Conservation (phyloP, 139 green algal species). For the Volvox reticuliferus region DNA sequence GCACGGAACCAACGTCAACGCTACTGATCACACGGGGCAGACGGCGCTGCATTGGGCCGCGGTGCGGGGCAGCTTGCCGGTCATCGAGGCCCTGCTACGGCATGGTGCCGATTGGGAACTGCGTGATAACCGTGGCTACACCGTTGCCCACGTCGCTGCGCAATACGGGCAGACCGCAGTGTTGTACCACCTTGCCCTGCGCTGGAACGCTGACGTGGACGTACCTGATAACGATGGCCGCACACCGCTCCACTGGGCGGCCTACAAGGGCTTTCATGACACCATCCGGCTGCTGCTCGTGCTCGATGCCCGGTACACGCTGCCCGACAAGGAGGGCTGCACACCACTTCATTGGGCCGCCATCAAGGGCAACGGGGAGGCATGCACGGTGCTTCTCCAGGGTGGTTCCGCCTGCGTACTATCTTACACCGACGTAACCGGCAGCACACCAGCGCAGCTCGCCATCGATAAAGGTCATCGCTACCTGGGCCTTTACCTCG, state of each 20-base stretch:
- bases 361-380: constrained; percentile 93
- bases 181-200: constrained; percentile 90
- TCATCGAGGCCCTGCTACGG: constrained; percentile 84
- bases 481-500: constrained; percentile 80
- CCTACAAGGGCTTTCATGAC: constrained; percentile 94
- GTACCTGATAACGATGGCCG: constrained; percentile 79
- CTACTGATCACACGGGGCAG: constrained; percentile 83
- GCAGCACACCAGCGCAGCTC: constrained; percentile 89
- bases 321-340: constrained; percentile 92
- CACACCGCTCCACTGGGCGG: constrained; percentile 90
- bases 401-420: constrained; percentile 76
- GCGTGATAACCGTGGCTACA: constrained; percentile 85
- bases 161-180: constrained; percentile 97
- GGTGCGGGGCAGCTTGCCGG: constrained; percentile 82
- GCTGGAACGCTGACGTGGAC: constrained; percentile 90
- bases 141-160: constrained; percentile 86
- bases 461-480: constrained; percentile 94
- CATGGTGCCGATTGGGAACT: constrained; percentile 65
- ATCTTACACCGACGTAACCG: constrained; percentile 81
- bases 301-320: constrained; percentile 73
- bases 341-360: constrained; percentile 97
- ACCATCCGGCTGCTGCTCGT: constrained; percentile 93
- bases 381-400: constrained; percentile 92
- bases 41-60: constrained; percentile 90
- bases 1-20: constrained; percentile 73